phyloP scores from a whole-genome alignment of 2,329 filamentous ascomycete genomes.

The Sphaceloma murrayae region DNA sequence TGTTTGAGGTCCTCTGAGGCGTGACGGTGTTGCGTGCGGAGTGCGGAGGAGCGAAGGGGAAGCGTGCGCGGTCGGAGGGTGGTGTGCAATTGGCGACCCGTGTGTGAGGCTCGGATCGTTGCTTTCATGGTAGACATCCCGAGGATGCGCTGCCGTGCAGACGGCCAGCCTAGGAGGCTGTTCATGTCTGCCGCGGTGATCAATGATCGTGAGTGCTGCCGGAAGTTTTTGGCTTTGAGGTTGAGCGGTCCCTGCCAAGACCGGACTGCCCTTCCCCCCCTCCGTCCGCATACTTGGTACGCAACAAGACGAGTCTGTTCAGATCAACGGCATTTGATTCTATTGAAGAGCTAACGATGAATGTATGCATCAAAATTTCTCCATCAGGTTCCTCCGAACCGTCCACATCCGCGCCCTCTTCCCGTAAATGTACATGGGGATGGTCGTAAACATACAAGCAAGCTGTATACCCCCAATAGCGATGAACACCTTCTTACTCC shows the following conservation, averaged over 20 bases:
- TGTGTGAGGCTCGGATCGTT: too few species aligned
- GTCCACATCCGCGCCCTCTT: constrained; percentile 94
- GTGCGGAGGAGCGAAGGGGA: background rate
- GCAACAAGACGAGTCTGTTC: too few species aligned
- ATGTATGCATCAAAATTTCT: constrained; percentile 51
- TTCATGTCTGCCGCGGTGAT: constrained; percentile 11
- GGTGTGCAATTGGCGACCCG: constrained; percentile 4
- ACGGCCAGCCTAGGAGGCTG: constrained; percentile 10
- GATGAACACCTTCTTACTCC: constrained; percentile 68
- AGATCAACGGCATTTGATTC: too few species aligned
- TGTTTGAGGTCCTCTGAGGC: too few species aligned
- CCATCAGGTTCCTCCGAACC: constrained; percentile 74
- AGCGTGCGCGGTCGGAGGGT: background rate
- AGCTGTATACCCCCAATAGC: constrained; percentile 81
- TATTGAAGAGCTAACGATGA: too few species aligned
- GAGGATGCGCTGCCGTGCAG: constrained; percentile 2
- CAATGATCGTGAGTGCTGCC: background rate
- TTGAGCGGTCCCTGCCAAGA: constrained; percentile 7
- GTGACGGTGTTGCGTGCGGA: background rate
- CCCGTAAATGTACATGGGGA: constrained; percentile 91
- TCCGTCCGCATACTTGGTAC: too few species aligned
- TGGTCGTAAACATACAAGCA: constrained; percentile 59
- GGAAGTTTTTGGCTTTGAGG: constrained; percentile 2
- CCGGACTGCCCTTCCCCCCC: background rate
- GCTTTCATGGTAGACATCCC: too few species aligned